phyloP scores from a whole-genome alignment of 1,284 basidiomycete species.

The Ustilago crameri region DNA sequence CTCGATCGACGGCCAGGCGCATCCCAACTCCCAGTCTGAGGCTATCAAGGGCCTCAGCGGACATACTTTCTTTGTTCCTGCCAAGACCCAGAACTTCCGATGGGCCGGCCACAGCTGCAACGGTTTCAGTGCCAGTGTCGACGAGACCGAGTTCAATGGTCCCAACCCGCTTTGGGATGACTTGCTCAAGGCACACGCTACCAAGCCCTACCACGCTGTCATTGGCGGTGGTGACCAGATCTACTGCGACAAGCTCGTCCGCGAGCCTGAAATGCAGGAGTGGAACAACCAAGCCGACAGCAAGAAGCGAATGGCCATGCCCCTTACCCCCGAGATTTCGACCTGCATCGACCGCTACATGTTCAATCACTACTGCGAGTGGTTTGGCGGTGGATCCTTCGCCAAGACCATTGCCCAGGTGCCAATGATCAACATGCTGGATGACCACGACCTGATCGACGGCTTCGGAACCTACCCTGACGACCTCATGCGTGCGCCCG shows the following conservation, averaged over 20 bases:
- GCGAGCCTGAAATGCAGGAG: slow-evolving; percentile 73
- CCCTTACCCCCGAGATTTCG: slow-evolving; percentile 79
- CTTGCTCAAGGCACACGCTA: slow-evolving; percentile 81
- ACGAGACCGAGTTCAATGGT: slow-evolving; percentile 69
- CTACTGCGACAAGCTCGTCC: slow-evolving; percentile 54
- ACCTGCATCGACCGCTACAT: slow-evolving; percentile 82
- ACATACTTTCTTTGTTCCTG: slow-evolving; percentile 86
- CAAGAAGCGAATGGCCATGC: slow-evolving; percentile 75
- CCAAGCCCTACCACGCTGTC: slow-evolving; percentile 83
- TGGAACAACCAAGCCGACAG: slow-evolving; percentile 81
- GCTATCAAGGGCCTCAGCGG: slow-evolving; percentile 70
- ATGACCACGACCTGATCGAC: slow-evolving; percentile 81
- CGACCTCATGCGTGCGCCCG: slow-evolving; percentile 58
- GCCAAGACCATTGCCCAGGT: slow-evolving; percentile 84
- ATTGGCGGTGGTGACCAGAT: slow-evolving; percentile 76
- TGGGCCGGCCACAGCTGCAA: slow-evolving; percentile 85
- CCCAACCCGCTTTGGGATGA: slow-evolving; percentile 84
- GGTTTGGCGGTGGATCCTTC: slow-evolving; percentile 89
- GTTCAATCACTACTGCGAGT: slow-evolving; percentile 79
- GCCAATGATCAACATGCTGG: slow-evolving; percentile 79
- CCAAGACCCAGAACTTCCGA: slow-evolving; percentile 83
- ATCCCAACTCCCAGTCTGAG: slow-evolving; percentile 45
- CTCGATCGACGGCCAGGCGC: slow-evolving; percentile 66
- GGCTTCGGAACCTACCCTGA: slow-evolving; percentile 82
- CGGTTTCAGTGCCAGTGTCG: slow-evolving; percentile 72